Evolutionary conservation across 805 yeast species (phyloP), one percentile per base, ranked within the genome.

Genomic region (Metschnikowia noctiluminum): DNA sequence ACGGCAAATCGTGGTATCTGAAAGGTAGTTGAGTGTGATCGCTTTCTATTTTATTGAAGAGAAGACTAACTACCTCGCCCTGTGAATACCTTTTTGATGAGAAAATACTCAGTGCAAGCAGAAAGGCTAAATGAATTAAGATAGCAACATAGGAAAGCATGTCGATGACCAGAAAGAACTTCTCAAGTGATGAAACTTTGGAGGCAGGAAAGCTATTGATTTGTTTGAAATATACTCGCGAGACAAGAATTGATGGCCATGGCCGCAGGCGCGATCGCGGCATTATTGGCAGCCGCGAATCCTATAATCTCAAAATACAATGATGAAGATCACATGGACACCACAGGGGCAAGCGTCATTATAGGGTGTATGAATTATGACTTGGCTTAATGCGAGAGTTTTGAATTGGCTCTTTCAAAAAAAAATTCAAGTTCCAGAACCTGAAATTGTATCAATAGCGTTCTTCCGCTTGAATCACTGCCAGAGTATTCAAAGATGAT

Each of bases 1-100:
- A 89, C 1, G 88, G 89, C 43, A 90, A 70, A 48, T 84, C 87
- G 64, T 85, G 82, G 64, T 87, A 89, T 0, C 86, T 81, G 61
- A 74, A 87, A 1, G 96, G 95, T 9, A 86, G 71, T 58, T 85
- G 89, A 0, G 89, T 83, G n/a, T 77, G 68, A 58, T 86, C 89
- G 0, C 94, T 84, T 55, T 86, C 89, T 2, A 87, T 83, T 56
- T 88, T 85, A 66, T 89, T 89, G 27, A 87, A 90, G 26, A 82
- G 64, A 13, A 89, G 65, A 16, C 85, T 85, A 3, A 89, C 89
- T 32, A 65, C 68, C 28, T 89, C 88, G 0, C 86, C 88, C 7
- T 56, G 44, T 5, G 55, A 53, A 53, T 70, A 79, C 52, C 69
- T 69, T 10, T 58, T 70, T 12, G 74, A 73, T 14, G 68, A 61